phyloP scores from a whole-genome alignment of 2,329 filamentous ascomycete species.

The Curvularia sp. region DNA sequence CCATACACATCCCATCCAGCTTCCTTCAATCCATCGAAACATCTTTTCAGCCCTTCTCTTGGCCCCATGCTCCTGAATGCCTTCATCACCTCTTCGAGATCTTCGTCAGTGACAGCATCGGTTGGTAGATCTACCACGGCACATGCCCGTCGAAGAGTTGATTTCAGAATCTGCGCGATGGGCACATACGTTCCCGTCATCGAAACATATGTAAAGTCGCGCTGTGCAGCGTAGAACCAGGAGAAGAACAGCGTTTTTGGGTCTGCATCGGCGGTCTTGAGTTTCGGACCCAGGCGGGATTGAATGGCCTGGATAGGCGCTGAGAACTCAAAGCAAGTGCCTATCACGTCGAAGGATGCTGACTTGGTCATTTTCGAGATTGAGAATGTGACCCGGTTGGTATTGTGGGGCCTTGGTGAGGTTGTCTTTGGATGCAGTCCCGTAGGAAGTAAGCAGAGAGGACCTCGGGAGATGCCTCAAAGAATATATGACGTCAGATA shows the following conservation, averaged over 20 bases:
- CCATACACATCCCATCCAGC: slow-evolving; percentile 32
- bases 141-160: slow-evolving; percentile 33
- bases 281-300: slow-evolving; percentile 22
- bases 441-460: background rate
- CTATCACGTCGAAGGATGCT: slow-evolving; percentile 38
- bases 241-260: slow-evolving; percentile 37
- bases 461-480: background rate
- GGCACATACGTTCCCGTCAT: slow-evolving; percentile 28
- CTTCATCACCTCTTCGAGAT: slow-evolving; percentile 28
- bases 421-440: background rate
- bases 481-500: slow-evolving; percentile 17
- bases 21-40: slow-evolving; percentile 30
- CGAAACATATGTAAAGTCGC: slow-evolving; percentile 38
- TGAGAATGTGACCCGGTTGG: background rate
- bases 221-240: slow-evolving; percentile 40
- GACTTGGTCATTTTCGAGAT: slow-evolving; percentile 24
- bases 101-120: slow-evolving; percentile 27
- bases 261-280: slow-evolving; percentile 22
- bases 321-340: slow-evolving; percentile 35
- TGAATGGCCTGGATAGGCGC: slow-evolving; percentile 31
- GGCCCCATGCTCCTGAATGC: slow-evolving; percentile 34
- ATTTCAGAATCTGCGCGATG: slow-evolving; percentile 30
- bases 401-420: background rate
- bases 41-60: slow-evolving; percentile 29
- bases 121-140: slow-evolving; percentile 28